These are phyloP conservation scores for Lophiostoma macrostomum DNA, from an alignment of 495 filamentous ascomycete species.

Conservation along the genomic window DNA sequence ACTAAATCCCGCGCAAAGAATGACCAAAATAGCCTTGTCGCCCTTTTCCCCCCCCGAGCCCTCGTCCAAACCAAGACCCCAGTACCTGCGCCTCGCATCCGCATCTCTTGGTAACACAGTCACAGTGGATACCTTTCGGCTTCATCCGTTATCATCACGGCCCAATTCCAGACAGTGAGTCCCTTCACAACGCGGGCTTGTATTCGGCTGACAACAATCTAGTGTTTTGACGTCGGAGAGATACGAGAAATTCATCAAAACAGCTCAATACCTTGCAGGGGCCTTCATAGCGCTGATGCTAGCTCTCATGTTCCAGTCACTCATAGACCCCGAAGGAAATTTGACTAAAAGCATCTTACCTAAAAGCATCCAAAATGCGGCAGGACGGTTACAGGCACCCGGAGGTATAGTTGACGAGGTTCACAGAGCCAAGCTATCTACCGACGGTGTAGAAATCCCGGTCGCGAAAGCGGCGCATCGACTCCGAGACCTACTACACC, in stretches of 20 bases:
- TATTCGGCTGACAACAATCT: no score
- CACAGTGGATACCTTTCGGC: slow-evolving; percentile 78
- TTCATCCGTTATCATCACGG: slow-evolving; percentile 51
- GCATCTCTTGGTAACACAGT: slow-evolving; percentile 81
- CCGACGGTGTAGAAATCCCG: slow-evolving; percentile 7
- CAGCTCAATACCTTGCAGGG: slow-evolving; percentile 49
- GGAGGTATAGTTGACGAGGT: slow-evolving; percentile 4
- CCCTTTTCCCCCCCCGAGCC: slow-evolving; percentile 47
- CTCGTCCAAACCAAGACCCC: slow-evolving; percentile 49
- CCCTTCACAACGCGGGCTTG: no score
- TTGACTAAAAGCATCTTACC: slow-evolving; percentile 56
- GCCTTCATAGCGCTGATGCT: slow-evolving; percentile 52
- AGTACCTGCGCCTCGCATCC: slow-evolving; percentile 77
- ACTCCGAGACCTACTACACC: slow-evolving; percentile 28
- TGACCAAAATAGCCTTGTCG: slow-evolving; percentile 82
- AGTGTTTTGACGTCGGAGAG: slow-evolving; percentile 59
- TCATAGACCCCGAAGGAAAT: slow-evolving; percentile 61
- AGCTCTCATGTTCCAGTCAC: slow-evolving; percentile 60
- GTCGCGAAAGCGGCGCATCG: slow-evolving; percentile 15
- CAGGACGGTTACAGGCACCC: slow-evolving; percentile 31
- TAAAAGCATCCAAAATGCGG: slow-evolving; percentile 36
- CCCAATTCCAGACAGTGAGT: slow-evolving; percentile 62
- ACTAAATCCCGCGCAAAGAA: slow-evolving; percentile 34
- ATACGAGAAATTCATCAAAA: slow-evolving; percentile 49
- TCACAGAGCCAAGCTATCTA: slow-evolving; percentile 1